Percentiles rank a stretch among this genome's conserved stretches.
These are phyloP conservation scores for Saccharomycopsis sp. DNA, from an alignment of 805 yeast genomes.

Conservation along the genomic window DNA sequence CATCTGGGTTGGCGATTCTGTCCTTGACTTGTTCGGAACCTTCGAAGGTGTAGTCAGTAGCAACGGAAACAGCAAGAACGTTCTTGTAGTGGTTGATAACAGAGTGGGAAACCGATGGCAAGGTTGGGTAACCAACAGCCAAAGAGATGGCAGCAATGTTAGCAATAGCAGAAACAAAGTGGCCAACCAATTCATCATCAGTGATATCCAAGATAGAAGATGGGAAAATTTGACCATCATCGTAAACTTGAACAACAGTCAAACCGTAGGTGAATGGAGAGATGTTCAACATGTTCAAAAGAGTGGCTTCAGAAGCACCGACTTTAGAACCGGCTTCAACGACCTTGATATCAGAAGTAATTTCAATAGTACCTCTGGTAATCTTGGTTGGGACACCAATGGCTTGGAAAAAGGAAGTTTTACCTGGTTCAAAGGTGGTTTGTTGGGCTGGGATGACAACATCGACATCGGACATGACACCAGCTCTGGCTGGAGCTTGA, in stretches of 20 bases:
- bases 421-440: conserved; percentile 99
- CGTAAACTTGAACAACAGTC: conserved; percentile 94
- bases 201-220: conserved; percentile 95
- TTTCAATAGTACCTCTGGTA: conserved; percentile 99
- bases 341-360: conserved; percentile 93
- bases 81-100: conserved; percentile 99
- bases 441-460: conserved; percentile 98
- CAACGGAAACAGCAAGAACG: conserved; percentile 94
- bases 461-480: conserved; percentile 98
- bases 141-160: conserved; percentile 93
- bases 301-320: conserved; percentile 98
- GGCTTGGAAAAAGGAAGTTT: conserved; percentile 99
- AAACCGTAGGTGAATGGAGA: conserved; percentile 99
- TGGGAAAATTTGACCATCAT: conserved; percentile 98
- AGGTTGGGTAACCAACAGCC: conserved; percentile 98
- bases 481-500: conserved; percentile 99
- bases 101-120: conserved; percentile 98
- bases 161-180: conserved; percentile 88
- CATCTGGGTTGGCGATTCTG: conserved; percentile 99
- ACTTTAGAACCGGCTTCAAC: conserved; percentile 81
- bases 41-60: conserved; percentile 98
- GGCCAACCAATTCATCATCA: conserved; percentile 89
- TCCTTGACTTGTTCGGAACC: conserved; percentile 99
- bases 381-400: conserved; percentile 99
- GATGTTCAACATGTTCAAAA: conserved; percentile 98